phyloP scores from a whole-genome alignment of 2,329 filamentous ascomycete species.

The Sclerotinia nivalis region DNA sequence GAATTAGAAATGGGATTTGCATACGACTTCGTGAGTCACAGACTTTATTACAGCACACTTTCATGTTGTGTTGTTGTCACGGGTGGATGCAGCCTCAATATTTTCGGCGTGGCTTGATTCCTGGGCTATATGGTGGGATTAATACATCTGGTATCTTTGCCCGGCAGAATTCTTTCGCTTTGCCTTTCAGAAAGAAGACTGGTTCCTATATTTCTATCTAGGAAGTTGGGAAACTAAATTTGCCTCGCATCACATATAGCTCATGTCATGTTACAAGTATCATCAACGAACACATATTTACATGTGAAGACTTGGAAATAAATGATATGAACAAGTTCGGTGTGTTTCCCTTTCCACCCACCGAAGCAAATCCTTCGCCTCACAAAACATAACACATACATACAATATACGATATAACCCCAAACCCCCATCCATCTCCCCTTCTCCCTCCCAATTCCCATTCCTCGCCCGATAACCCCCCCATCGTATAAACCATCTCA shows the following conservation, averaged over 20 bases:
- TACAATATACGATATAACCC: too few relatives aligned
- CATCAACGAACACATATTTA: not conserved
- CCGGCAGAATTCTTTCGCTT: conserved; percentile 14
- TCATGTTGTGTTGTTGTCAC: too few relatives aligned
- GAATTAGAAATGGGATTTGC: not conserved
- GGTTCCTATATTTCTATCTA: too few relatives aligned
- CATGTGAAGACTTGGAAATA: not conserved
- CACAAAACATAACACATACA: not conserved
- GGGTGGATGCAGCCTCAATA: not conserved
- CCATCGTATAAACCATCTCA: too few relatives aligned
- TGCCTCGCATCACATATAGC: not conserved
- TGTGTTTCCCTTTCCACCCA: not conserved
- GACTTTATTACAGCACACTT: not conserved
- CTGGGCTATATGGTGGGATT: not conserved
- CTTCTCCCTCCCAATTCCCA: not conserved
- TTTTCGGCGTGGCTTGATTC: not conserved
- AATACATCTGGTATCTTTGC: not conserved
- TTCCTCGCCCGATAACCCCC: not conserved
- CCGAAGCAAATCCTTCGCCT: not conserved
- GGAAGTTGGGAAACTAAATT: not conserved
- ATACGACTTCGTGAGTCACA: not conserved
- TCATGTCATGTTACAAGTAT: not conserved
- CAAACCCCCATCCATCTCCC: not conserved
- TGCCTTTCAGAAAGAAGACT: not conserved
- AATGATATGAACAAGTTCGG: not conserved